phyloP scores from a whole-genome alignment of 2,329 filamentous ascomycete genomes.

The Ceratocystis papillata region DNA sequence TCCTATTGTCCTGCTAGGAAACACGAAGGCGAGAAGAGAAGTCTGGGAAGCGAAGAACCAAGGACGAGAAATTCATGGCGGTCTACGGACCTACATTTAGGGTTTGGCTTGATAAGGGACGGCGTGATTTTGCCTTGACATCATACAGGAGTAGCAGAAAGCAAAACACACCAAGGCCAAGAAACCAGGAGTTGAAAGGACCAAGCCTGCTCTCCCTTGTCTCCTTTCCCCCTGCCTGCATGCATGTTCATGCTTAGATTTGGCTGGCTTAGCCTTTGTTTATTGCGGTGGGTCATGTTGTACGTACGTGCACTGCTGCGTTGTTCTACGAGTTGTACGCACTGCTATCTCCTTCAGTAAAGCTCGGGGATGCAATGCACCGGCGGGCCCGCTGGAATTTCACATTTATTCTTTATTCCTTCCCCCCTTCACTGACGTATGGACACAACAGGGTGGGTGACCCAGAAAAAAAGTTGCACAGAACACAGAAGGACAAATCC shows the following conservation, averaged over 20 bases:
- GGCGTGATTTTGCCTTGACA: not conserved
- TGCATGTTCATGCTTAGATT: not conserved
- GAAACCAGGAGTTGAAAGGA: not conserved
- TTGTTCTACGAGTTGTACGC: not conserved
- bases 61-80: not conserved
- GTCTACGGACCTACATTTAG: not conserved
- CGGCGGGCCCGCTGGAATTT: constrained; percentile 3
- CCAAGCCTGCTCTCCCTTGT: not conserved
- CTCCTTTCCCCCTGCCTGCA: not conserved
- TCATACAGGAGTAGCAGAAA: not conserved
- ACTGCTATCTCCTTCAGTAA: not conserved
- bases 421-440: not conserved
- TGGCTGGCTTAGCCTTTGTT: not conserved
- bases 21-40: too few relatives aligned
- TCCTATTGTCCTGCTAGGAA: too few relatives aligned
- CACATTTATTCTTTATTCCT: not conserved
- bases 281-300: not conserved
- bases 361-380: constrained; percentile 4
- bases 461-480: not conserved
- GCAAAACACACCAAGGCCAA: not conserved
- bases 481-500: not conserved
- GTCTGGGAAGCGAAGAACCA: too few relatives aligned
- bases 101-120: too few relatives aligned
- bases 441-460: not conserved
- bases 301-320: not conserved